Percentiles rank a stretch among this genome's conserved stretches.
Evolutionary conservation across 2,329 filamentous ascomycete genomes (phyloP).

Genomic region (Fusarium agapanthi): DNA sequence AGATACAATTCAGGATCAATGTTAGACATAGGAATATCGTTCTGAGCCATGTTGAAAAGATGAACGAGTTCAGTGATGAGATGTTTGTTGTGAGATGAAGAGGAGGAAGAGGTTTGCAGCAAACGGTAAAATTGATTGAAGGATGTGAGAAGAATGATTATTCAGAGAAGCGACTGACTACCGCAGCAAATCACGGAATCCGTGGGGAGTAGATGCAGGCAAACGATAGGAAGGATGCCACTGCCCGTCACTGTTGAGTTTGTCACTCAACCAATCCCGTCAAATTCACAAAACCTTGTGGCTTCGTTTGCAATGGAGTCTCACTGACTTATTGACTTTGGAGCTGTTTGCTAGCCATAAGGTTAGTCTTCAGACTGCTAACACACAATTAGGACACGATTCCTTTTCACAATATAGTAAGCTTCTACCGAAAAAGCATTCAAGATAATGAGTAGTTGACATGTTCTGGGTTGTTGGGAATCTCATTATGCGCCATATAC

Average conservation of each 20-base stretch:
- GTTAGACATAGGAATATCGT: background rate
- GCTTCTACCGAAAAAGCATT: too few relatives aligned
- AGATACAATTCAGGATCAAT: background rate
- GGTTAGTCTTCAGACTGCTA: too few relatives aligned
- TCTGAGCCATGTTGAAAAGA: background rate
- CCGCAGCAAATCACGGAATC: background rate
- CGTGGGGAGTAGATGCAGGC: too few relatives aligned
- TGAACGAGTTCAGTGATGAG: background rate
- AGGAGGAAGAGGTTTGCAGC: background rate
- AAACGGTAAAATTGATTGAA: background rate
- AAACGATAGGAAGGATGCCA: background rate
- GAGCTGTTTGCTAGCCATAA: background rate
- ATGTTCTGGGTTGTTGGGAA: too few relatives aligned
- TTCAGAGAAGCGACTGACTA: background rate
- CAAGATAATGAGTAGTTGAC: too few relatives aligned
- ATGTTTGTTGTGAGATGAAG: background rate
- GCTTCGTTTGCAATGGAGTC: background rate
- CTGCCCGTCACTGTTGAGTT: background rate
- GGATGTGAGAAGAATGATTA: background rate
- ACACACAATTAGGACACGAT: too few relatives aligned
- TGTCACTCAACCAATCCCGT: background rate
- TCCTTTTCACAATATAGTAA: too few relatives aligned
- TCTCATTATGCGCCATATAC: too few relatives aligned
- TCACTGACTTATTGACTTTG: rapidly evolving
- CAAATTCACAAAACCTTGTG: background rate